Evolutionary conservation across 495 filamentous ascomycete species (phyloP), one percentile per base, ranked within the genome.

Genomic region (Evansstolkia leycettana): DNA sequence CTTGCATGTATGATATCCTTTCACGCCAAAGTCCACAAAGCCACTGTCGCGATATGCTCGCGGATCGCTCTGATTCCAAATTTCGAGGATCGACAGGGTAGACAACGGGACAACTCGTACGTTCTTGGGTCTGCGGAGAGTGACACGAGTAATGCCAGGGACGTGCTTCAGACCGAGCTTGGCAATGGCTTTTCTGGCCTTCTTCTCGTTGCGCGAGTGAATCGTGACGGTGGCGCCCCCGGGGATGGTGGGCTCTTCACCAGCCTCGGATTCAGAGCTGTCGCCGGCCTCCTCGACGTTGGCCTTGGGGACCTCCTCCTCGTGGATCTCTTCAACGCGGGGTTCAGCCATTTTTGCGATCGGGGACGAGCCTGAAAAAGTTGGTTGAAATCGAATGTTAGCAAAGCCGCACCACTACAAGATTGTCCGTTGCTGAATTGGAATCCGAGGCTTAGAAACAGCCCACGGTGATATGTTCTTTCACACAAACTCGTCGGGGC

Each of bases 201-300:
- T 99, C 81, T 99, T 99, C 80, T 99, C 92, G 69, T 93, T 93
- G 61, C 90, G 84, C 50, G 84, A 93, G 74, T 96, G 89, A 49
- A 96, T 79, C 38, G 84, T 76, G 57, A 94, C 82, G 29, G 76
- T 71, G 45, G 85, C 84, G 54, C 89, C 89, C 36, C 76, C 81
- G 54, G 88, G 86, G 51, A 93, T 78, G 56, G 70, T 74, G 47
- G 71, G 55, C 55, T 78, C 76, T 19, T 78, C 80, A 40, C 72
- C 82, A 40, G 73, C 78, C 40, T 74, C 78, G 36, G 73, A 92
- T 48, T 84, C 82, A 49, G 81, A 86, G 70, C 70, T 76, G 55
- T 76, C 78, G 45, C 78, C 77, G 38, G 78, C 79, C 54, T 94
- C 90, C 52, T 90, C 87, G 52, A 77, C 76, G 27, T 51, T 52